Percentiles rank a stretch among this genome's conserved stretches.
phyloP scores from a whole-genome alignment of 257 asterid genomes.

The Ilex aquifolium region DNA sequence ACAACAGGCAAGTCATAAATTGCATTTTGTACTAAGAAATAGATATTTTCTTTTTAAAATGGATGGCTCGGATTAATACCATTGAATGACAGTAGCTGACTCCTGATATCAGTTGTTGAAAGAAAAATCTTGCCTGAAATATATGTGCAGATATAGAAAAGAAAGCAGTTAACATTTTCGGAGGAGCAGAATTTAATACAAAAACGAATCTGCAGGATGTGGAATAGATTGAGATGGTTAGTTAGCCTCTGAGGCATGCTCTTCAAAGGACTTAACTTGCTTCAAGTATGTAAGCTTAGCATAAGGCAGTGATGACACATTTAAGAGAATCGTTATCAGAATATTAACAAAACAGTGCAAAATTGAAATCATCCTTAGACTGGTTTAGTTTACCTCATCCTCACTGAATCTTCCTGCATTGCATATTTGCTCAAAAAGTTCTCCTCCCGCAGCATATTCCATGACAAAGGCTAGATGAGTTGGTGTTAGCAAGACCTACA shows the following conservation, averaged over 20 bases:
- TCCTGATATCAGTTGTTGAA: slow-evolving; percentile 74
- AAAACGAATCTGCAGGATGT: no score
- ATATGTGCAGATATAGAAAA: not conserved
- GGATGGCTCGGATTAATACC: slow-evolving; percentile 25
- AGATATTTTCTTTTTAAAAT: no score
- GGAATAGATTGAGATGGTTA: no score
- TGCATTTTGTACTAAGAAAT: not conserved
- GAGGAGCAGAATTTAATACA: not conserved
- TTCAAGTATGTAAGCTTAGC: not conserved
- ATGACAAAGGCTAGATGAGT: slow-evolving; percentile 73
- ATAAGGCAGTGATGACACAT: not conserved
- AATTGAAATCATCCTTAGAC: no score
- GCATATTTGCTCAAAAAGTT: slow-evolving; percentile 66
- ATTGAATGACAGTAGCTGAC: slow-evolving; percentile 76
- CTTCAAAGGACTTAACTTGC: no score
- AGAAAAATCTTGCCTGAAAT: slow-evolving; percentile 68
- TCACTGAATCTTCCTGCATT: slow-evolving; percentile 74
- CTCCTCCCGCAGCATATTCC: slow-evolving; percentile 87
- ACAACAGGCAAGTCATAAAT: no score
- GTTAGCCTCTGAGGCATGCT: no score
- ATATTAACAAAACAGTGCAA: not conserved
- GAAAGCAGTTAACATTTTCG: not conserved
- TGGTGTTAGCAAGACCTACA: slow-evolving; percentile 64
- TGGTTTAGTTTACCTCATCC: slow-evolving; percentile 45
- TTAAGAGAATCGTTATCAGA: not conserved